Evolutionary conservation across 176 grass and related monocot species (phyloP), one percentile per base, ranked within the genome.

Genomic region (Rhynchospora breviuscula): DNA sequence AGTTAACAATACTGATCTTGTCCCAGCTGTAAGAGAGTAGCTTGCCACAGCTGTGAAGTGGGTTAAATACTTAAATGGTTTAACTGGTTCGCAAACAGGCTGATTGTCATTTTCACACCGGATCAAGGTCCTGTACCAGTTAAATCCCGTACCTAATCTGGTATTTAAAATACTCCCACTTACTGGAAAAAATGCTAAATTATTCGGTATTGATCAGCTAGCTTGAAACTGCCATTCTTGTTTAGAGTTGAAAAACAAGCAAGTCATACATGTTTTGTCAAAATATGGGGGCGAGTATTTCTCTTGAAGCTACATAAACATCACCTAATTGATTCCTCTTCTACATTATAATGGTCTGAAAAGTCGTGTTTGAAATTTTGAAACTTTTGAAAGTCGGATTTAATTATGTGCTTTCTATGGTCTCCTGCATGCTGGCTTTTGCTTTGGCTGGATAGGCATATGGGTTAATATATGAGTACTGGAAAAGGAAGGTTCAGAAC

Each of bases 291-390:
- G 44, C 67, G 67, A 71, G 18, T 71, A 71, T 71, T 71, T 47
- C 67, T 75, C 2, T 2, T 53, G 71, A 75, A 75, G 71, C 71
- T 75, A 52, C 46, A 19, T 26, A 52, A 53, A 10, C 71, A 75
- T 53, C 71, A 75, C 21, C 71, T 75, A 51, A 75, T 25, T 53
- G 46, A 75, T 75, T 75, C 47, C 19, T 26, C 10, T 51, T 51
- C 19, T 49, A 75, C 40, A 43, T 71, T 14, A 51, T 14, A 75
- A 26, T 26, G 26, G 71, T 75, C 47, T 52, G 17, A 53, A 53
- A 75, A 23, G 71, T 23, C 70, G 23, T 74, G 70, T 74, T 74
- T 74, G 70, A 74, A 26, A 45, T 46, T 45, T 68, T 43, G 44
- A 72, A 72, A 72, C 17, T 72, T 26, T 14, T 10, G 19, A 75